Evolutionary conservation across 805 yeast genomes (phyloP), one percentile per base, ranked within the genome.

Genomic region (Teunomyces pallodes): DNA sequence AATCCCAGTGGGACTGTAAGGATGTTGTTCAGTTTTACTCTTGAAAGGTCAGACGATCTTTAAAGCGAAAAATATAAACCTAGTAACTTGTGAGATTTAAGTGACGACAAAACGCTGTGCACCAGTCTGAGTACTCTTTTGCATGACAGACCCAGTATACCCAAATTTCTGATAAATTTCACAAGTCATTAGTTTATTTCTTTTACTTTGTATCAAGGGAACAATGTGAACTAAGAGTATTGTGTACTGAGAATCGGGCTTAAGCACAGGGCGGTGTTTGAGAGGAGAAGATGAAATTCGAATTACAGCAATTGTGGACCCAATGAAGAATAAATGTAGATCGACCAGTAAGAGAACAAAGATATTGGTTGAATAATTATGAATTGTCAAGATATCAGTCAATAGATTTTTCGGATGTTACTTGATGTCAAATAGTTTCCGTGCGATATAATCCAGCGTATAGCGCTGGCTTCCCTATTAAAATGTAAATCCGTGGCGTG

Each of bases 81-180:
- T 29, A 10, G 43, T 24, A 38, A 17, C 41, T 38, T 38, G 45
- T 33, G 44, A 33, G 48, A 39, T 42, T 46, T 35, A 35, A 36
- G 49, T 68, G 77, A 73, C 58, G 76, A 73, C 75, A 69, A 68
- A 62, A 67, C 73, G 77, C 77, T 73, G 77, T 73, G 77, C 77
- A 73, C 77, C 77, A 73, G 76, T 72, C 77, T 71, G 77, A 73
- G 72, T 69, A 71, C 75, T 72, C 68, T 53, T 50, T 33, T 59
- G 53, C 61, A 72, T 73, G 77, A 73, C 63, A 61, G 67, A 62
- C 58, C 54, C 65, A 70, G 75, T 73, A 72, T 67, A 72, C 77
- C 77, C 75, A 73, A 66, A 70, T 67, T 63, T 68, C 77, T 73
- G 77, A 73, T 60, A 48, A 55, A 36, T 33, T 26, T 42, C 46